Evolutionary conservation across 129 eudicot species (phyloP), one percentile per base, ranked within the genome.

Genomic region (Glebionis coronaria): DNA sequence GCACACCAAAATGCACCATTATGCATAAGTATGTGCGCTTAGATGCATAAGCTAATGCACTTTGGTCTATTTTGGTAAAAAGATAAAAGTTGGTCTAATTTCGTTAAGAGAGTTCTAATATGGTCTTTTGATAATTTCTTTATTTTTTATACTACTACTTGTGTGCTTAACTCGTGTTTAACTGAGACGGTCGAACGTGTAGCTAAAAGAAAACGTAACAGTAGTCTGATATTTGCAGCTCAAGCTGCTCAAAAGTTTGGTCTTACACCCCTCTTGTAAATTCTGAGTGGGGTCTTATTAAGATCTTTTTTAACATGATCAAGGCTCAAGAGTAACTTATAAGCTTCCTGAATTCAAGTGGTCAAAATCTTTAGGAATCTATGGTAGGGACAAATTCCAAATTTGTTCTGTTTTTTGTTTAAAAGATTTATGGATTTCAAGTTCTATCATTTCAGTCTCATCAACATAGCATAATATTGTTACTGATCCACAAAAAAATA

Each of bases 291-390:
- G 46, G 69, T 23, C 42, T 21, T 23, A 31, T 64, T 64, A 45
- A 21, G 13, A 64, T 64, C 56, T 14, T 40, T 27, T 66, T 16
- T n/a, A n/a, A n/a, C n/a, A n/a, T n/a, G n/a, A n/a, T n/a, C n/a
- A 28, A 66, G 10, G 46, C 18, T 51, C 31, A 31, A 67, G 61
- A 51, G 63, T 42, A 68, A 68, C 35, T 52, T 18, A 52, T 50
- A 52, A 67, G 62, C 47, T 31, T 19, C 11, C 20, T 38, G 58
- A 65, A 65, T 46, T 64, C 29, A 35, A 28, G 38, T 68, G 63
- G 51, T 35, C 40, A 67, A 67, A 52, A 23, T 65, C 44, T 14
- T 65, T 14, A 47, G 31, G 67, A 6, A 61, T 61, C 67, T 61
- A 40, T 46, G 58, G 57, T 47, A 9, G 57, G 70, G 45, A 46